These are phyloP conservation scores for Skeletonema tropicum DNA, from an alignment of 108 stramenopile species.

Conservation along the genomic window DNA sequence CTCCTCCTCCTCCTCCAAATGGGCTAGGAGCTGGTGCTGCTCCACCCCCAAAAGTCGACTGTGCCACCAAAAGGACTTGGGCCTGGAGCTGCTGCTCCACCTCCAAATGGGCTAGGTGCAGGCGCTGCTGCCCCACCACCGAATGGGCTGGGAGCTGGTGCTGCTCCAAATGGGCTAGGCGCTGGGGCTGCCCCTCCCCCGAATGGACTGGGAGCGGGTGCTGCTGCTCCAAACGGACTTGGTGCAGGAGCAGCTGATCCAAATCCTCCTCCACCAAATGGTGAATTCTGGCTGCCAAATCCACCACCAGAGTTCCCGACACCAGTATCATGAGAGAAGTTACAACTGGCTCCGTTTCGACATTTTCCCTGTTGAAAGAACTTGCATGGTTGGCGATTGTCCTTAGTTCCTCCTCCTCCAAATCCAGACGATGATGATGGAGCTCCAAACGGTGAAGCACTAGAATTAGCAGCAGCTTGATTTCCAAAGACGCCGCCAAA, in stretches of 20 bases:
- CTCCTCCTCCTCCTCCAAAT: not conserved
- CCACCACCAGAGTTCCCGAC: not conserved
- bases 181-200: slow-evolving; percentile 2
- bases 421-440: slow-evolving; percentile 1
- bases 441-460: not conserved
- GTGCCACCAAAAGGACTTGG: not conserved
- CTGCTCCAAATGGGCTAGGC: slow-evolving; percentile 4
- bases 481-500: slow-evolving; percentile 3
- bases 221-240: not conserved
- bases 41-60: not conserved
- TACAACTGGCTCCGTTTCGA: slow-evolving; percentile 26
- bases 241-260: not conserved
- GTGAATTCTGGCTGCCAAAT: slow-evolving; percentile 3
- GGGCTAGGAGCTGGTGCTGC: slow-evolving; percentile 6
- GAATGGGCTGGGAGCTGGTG: slow-evolving; percentile 4
- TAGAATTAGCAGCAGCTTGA: not conserved
- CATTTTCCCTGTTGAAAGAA: slow-evolving; percentile 26
- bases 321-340: slow-evolving; percentile 17
- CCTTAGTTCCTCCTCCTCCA: not conserved
- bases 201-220: slow-evolving; percentile 1
- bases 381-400: slow-evolving; percentile 16
- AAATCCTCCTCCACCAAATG: slow-evolving; percentile 9
- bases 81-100: not conserved
- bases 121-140: not conserved
- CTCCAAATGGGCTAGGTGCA: slow-evolving; percentile 15